phyloP scores from a whole-genome alignment of 1,284 basidiomycete genomes.

The Dichomitus squalens region DNA sequence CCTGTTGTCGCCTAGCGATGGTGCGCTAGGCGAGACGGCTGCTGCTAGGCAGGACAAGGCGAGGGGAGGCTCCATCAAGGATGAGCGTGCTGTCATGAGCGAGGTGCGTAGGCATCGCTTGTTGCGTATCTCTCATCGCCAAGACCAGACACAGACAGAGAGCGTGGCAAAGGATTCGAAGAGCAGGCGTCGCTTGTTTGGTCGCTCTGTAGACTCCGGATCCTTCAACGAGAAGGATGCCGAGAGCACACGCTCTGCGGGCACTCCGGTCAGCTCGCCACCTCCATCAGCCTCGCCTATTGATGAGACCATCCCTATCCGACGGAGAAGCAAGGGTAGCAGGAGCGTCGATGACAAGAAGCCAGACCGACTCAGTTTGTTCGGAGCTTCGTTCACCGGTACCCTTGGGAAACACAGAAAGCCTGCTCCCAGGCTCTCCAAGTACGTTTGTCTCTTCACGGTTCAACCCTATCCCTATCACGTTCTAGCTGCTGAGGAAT shows the following conservation, averaged over 20 bases:
- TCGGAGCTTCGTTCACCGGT: slow-evolving; percentile 61
- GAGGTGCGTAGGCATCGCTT: slow-evolving; percentile 50
- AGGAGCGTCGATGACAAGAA: slow-evolving; percentile 56
- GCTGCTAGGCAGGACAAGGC: slow-evolving; percentile 24
- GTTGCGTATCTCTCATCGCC: slow-evolving; percentile 3
- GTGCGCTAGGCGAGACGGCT: slow-evolving; percentile 47
- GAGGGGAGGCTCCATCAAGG: slow-evolving; percentile 39
- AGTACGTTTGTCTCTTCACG: slow-evolving; percentile 39
- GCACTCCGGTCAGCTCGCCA: slow-evolving; percentile 20
- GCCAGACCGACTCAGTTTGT: slow-evolving; percentile 74
- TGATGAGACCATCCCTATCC: slow-evolving; percentile 27
- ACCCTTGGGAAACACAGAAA: slow-evolving; percentile 72
- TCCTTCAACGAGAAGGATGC: slow-evolving; percentile 39
- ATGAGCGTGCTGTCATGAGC: slow-evolving; percentile 64
- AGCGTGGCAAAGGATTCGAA: slow-evolving; percentile 39
- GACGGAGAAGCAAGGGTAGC: slow-evolving; percentile 50
- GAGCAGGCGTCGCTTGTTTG: slow-evolving; percentile 54
- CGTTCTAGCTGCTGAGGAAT: slow-evolving; percentile 5
- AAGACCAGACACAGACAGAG: slow-evolving; percentile 35
- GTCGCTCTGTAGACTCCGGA: slow-evolving; percentile 42
- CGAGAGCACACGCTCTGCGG: slow-evolving; percentile 34
- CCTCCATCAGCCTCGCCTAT: slow-evolving; percentile 28
- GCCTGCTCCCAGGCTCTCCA: slow-evolving; percentile 73
- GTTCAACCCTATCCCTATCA: not conserved
- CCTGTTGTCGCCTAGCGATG: slow-evolving; percentile 61